Base-by-base conservation (phyloP, 305 asterid genomes). In the Fraxinus ornus region DNA sequence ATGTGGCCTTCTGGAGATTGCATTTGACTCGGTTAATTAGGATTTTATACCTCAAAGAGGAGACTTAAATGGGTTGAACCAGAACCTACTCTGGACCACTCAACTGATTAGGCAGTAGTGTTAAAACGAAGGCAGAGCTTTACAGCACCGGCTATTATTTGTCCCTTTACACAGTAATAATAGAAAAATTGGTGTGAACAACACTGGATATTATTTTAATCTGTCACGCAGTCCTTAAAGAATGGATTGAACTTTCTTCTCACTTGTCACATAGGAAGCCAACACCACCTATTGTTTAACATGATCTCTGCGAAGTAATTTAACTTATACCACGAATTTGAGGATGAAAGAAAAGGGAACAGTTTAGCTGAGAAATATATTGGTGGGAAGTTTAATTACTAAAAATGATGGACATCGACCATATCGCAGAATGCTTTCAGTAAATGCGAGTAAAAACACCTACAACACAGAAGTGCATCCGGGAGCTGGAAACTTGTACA, bases 241-340 rank as follows among this genome's bases (percentile, higher is more conserved):
- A 78, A 92, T 88, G 19, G 89, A 87, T 8, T 91, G 90, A 24
- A 91, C 93, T 88, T 93, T 93, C 90, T 93, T 93, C 91, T 91
- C 92, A 79, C 94, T 86, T 88, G 91, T 94, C 71, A 74, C 73
- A 1, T 93, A 83, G 77, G 97, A 94, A 71, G 96, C 85, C 88
- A 92, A 77, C 68, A 91, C 94, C 86, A 86, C 90, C 77, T 94
- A 90, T 93, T 92, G 93, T 49, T 80, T n/a, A 13, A 32, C 36
- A 79, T 37, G 77, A 72, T 74, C 17, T 85, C 62, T 82, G 52
- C 57, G 71, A 36, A 84, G 47, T 21, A 26, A 71, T 7, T 68
- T 77, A 36, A 37, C 13, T 72, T 55, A 39, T 32, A 77, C 8
- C 55, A n/a, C 32, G 82, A 7, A 60, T 60, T 12, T 7, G n/a